Evolutionary conservation across 176 grass and related monocot species (phyloP), one percentile per base, ranked within the genome.

Genomic region (Pharus latifolius): DNA sequence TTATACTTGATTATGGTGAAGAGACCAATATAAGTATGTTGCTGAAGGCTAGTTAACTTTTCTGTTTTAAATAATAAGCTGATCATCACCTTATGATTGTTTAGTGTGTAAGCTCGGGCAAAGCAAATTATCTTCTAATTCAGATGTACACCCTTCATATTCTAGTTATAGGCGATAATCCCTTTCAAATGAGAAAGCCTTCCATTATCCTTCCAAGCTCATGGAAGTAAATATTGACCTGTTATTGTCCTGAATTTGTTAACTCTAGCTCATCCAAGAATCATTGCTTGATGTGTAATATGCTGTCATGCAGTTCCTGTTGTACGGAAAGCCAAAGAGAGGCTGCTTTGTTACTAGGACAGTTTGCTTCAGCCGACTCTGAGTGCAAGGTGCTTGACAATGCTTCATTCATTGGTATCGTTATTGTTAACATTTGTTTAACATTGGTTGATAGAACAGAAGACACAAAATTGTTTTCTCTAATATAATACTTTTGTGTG

Each of bases 281-380:
- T 41, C 46, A 43, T 23, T 73, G 58, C 18, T 67, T 84, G 67
- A 78, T 66, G 31, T 24, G 38, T n/a, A 7, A 79, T 70, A 19
- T 46, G 16, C 7, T 62, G 20, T 66, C 64, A 64, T 76, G 26
- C 75, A 99, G 96, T 82, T 99, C 96, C 57, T 99, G 79, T 27
- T 99, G 96, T 63, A 99, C 87, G 1, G 96, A 99, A 78, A 99
- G 96, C 73, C 96, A 99, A 91, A 91, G 96, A 73, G 96, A 99
- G 83, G 96, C 96, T 77, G 96, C 96, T 75, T 88, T 99, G 50
- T 88, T 99, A 49, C 72, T 99, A 51, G 96, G 96, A 60, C 96
- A 99, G 65, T 99, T 99, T 86, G 96, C 96, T 75, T 99, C 96
- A 1, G 84, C 96, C 42, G 96, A 99, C 60, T 99, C 96, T 28